Evolutionary conservation across 2,329 filamentous ascomycete genomes (phyloP).

Genomic region (Paracamarosporium sp.): DNA sequence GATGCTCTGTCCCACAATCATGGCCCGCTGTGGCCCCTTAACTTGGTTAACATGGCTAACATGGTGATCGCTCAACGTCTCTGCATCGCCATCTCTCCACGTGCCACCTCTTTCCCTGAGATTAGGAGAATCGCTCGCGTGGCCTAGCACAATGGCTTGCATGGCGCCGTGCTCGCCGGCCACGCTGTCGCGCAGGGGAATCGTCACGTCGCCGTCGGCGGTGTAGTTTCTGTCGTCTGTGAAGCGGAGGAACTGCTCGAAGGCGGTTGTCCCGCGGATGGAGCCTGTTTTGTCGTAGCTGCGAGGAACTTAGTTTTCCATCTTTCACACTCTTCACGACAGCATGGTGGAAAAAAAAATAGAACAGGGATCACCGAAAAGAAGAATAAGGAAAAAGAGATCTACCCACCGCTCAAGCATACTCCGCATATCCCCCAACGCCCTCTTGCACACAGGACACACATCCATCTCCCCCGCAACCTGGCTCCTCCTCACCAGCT

Average conservation of each 20-base stretch:
- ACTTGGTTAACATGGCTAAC: neutral
- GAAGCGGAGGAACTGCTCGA: constrained; percentile 5
- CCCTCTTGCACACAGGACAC: neutral
- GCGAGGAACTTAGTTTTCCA: neutral
- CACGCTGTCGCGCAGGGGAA: neutral
- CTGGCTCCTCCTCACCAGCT: neutral
- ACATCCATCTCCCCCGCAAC: constrained; percentile 2
- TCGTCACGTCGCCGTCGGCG: neutral
- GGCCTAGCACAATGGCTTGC: constrained; percentile 1
- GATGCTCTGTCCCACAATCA: neutral
- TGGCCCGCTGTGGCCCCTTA: neutral
- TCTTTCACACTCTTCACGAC: neutral
- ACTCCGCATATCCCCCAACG: constrained; percentile 1
- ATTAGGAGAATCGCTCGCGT: neutral
- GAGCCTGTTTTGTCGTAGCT: constrained; percentile 5
- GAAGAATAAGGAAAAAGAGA: no score
- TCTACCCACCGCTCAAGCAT: neutral
- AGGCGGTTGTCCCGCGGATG: constrained; percentile 3
- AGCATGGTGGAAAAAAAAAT: no score
- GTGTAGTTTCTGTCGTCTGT: neutral
- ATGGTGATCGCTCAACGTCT: constrained; percentile 1
- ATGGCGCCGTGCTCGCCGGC: constrained; percentile 2
- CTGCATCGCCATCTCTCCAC: neutral
- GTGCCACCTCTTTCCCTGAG: neutral
- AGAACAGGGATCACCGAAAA: no score